Conservation (phyloP, 768 basidiomycete genomes). For the Suillus occidentalis region DNA sequence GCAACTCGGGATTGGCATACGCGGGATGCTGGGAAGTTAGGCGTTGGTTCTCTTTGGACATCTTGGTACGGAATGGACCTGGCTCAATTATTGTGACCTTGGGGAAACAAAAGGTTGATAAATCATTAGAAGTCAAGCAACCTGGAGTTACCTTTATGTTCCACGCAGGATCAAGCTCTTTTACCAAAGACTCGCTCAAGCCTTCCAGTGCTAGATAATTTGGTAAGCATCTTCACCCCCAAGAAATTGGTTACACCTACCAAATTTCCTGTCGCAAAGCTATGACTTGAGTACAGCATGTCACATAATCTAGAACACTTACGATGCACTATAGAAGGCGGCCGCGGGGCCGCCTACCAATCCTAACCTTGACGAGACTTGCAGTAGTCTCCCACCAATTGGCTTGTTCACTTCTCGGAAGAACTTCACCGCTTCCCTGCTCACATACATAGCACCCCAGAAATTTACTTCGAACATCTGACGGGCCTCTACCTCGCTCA, state of each 20-base stretch:
- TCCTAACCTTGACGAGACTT: constrained; percentile 37
- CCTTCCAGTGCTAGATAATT: constrained; percentile 31
- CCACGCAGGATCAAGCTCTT: constrained; percentile 42
- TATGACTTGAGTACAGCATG: background rate
- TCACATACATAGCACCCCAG: constrained; percentile 35
- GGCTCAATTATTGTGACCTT: constrained; percentile 14
- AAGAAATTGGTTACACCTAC: background rate
- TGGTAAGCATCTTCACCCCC: background rate
- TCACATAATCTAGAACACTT: constrained; percentile 6
- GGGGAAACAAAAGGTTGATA: background rate
- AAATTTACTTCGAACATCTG: constrained; percentile 38
- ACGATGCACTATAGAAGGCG: constrained; percentile 30
- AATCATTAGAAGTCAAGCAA: background rate
- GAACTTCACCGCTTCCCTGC: constrained; percentile 28
- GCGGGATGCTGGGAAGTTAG: constrained; percentile 5
- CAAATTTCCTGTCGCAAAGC: constrained; percentile 6
- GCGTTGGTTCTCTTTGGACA: constrained; percentile 5
- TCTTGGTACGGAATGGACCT: constrained; percentile 14
- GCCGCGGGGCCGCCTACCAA: constrained; percentile 17
- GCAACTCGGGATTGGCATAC: constrained; percentile 7
- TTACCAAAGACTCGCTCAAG: constrained; percentile 32
- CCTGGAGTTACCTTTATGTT: constrained; percentile 38
- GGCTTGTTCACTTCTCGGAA: constrained; percentile 42
- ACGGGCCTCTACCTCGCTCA: constrained; percentile 31
- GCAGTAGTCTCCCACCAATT: constrained; percentile 38